Conservation (phyloP, 2,329 filamentous ascomycete species). For the Neonectria sp. region DNA sequence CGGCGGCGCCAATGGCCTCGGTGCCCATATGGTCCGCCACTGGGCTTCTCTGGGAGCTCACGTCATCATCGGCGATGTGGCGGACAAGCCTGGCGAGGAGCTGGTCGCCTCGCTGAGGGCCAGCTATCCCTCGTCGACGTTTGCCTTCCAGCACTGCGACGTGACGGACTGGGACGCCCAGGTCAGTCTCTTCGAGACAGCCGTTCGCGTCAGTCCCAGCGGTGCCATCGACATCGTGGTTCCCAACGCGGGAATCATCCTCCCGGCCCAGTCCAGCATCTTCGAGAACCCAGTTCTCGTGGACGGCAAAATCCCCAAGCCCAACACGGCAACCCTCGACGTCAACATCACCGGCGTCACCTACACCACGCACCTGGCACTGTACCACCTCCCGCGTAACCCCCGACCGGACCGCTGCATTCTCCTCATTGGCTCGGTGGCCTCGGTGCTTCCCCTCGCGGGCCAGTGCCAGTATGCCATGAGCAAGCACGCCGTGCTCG, state of each 20-base stretch:
- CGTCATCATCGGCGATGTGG: slow-evolving; percentile 76
- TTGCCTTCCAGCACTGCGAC: slow-evolving; percentile 74
- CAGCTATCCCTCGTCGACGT: slow-evolving; percentile 55
- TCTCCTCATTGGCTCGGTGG: slow-evolving; percentile 74
- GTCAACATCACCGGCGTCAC: slow-evolving; percentile 76
- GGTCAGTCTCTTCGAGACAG: slow-evolving; percentile 73
- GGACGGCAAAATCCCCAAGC: slow-evolving; percentile 58
- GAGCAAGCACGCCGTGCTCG: slow-evolving; percentile 77
- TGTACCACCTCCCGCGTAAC: slow-evolving; percentile 58
- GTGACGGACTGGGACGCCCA: slow-evolving; percentile 77
- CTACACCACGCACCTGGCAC: slow-evolving; percentile 76
- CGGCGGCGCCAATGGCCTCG: slow-evolving; percentile 74
- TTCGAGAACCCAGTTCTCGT: slow-evolving; percentile 66
- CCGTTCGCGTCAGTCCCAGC: slow-evolving; percentile 66
- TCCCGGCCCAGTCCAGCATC: slow-evolving; percentile 44
- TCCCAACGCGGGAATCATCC: slow-evolving; percentile 75
- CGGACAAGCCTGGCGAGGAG: slow-evolving; percentile 65
- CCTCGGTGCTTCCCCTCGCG: slow-evolving; percentile 64
- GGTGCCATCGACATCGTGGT: slow-evolving; percentile 74
- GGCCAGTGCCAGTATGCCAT: slow-evolving; percentile 69
- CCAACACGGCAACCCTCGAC: slow-evolving; percentile 68
- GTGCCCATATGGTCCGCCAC: slow-evolving; percentile 66
- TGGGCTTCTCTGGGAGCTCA: slow-evolving; percentile 72
- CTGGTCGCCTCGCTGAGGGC: slow-evolving; percentile 68
- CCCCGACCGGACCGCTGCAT: slow-evolving; percentile 62